Evolutionary conservation across 345 rosid genomes (phyloP), one percentile per base, ranked within the genome.

Genomic region (Carallia brachiata): DNA sequence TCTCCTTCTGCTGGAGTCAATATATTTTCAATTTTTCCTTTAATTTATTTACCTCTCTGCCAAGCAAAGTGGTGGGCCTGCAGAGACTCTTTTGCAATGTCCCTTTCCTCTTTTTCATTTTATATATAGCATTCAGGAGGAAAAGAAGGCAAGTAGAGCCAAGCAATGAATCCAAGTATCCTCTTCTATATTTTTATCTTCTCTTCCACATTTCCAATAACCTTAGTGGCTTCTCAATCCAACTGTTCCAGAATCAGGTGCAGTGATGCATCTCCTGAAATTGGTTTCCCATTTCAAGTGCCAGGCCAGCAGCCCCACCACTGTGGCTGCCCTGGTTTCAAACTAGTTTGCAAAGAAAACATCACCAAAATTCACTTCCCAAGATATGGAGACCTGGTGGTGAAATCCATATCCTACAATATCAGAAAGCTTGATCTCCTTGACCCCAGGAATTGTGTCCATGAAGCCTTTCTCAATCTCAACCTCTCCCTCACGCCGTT

Each of bases 391-490:
- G 76, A 81, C 63, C 73, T 89, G 77, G 74, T 47, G 3, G 89
- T 89, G 50, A 84, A 85, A 71, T 82, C 91, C 44, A 82, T 89
- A 73, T 72, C 80, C 28, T 87, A 86, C 23, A 7, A 65, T 8
- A 10, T 62, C n/a, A 75, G 52, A 53, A 78, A 65, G 32, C 61
- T 89, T 0, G 53, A 75, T 68, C 94, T 89, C 32, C 62, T 78
- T 1, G 91, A 89, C 68, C 88, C 91, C 23, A 58, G 65, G 44
- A 74, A 65, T 6, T 89, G 93, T 73, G 84, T 85, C 74, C 90
- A 83, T 52, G 79, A 68, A 68, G 90, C 84, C 23, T 86, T 89
- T 65, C 85, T 89, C 6, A 73, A 86, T 69, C 90, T 89, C 52
- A 70, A 89, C 75, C 85, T 86, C 62, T 75, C 89, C 19, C 44